Evolutionary conservation across 2,329 filamentous ascomycete genomes (phyloP), one percentile per base, ranked within the genome.

Genomic region (Scytalidium lignicola): DNA sequence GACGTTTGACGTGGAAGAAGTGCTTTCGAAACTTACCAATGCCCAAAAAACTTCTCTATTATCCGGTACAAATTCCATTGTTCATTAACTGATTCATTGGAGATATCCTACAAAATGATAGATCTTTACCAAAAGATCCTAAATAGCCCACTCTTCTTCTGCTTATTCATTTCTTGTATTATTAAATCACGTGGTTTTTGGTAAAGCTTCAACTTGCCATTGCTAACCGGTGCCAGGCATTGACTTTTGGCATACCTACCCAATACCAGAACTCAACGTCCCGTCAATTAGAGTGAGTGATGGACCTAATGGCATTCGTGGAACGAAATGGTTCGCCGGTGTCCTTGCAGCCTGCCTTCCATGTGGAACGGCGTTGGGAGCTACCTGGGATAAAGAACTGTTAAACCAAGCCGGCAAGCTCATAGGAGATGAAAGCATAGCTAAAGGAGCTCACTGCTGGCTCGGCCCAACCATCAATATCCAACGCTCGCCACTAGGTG

Each of bases 231-330:
- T 13, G 23, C 10, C 15, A 77, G 81, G 81, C 49, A 74, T 78
- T 55, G 83, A 87, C 66, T 86, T 86, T 60, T 88, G 84, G 84
- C 81, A 86, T 59, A 85, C 83, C 28, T 77, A 79, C 56, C 65
- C 77, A 13, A 70, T 87, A 6, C 78, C 79, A 9, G 64, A 79
- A 19, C 74, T 82, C 58, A 77, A 78, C 1, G 74, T 87, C 28
- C 83, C 83, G 5, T 80, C 83, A 0, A 71, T 87, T 26, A 79
- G 84, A 43, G 73, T 83, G 43, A 79, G 80, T 32, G 85, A 88
- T 57, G 84, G 85, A 0, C 85, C 85, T 32, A 87, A 86, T 62
- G 85, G 85, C 45, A 78, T 85, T 28, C 74, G 85, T 55, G 84
- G 83, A 45, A 82, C 78, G 43, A 80, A 78, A 57, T 86, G 85